Base-by-base conservation (phyloP, 208 protist species). In the Kentomonas sorsogonicus region DNA sequence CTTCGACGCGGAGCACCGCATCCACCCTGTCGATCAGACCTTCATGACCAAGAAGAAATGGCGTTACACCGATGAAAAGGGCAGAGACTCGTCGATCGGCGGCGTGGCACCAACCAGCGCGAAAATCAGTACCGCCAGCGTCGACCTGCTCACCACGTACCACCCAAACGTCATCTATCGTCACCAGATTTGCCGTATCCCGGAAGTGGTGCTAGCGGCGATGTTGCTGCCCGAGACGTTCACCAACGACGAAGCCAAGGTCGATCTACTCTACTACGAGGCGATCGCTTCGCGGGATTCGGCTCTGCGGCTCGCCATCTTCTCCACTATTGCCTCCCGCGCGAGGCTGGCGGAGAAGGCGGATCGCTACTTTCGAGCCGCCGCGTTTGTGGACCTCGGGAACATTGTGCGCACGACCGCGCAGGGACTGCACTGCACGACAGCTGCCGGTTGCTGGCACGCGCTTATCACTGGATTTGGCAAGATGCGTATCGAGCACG, bases 31-130 rank as follows among this genome's bases (percentile, higher is more conserved):
- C 22, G 87, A 96, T 62, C 73, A 91, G 60, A 77, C 80, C 13
- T 96, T 96, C 50, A 78, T 93, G 79, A 64, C 66, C 29, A 93
- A 92, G 59, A 89, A 92, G 61, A 73, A 72, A 52, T 96, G 90
- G 87, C 61, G 47, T 39, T 73, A 93, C 41, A 71, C 72, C 34
- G 72, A 88, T 40, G 52, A 89, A 18, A 79, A 81, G 33, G 66
- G 65, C 43, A 52, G 58, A 20, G 43, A 69, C 18, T 40, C 66
- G 30, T 26, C 31, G 13, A 43, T 50, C 34, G 53, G 53, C 13
- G 39, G 39, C 30, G 47, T 31, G 10, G 10, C 40, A 60, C 7
- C 33, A 38, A 22, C 47, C 3, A 40, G 11, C 6, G 57, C 56
- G 30, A 38, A 5, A 38, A 38, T 11, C 33, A 38, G 11, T 11